Evolutionary conservation across 1,284 basidiomycete species (phyloP).

Genomic region (Ganoderma lingzhi): DNA sequence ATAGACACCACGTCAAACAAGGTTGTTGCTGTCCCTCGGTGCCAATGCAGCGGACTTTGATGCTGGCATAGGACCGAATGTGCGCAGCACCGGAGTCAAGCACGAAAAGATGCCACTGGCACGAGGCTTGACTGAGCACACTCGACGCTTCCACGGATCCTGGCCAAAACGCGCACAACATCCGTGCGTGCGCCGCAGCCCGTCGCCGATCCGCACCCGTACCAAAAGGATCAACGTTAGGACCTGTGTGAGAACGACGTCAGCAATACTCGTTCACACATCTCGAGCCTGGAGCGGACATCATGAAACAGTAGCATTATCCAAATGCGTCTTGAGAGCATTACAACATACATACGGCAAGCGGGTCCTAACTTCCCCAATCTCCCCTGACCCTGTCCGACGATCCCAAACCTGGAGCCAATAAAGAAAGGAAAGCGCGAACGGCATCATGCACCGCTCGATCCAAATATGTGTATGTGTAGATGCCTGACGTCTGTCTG

Average conservation of each 20-base stretch:
- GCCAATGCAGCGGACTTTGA: not conserved
- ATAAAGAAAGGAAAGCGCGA: conserved; percentile 3
- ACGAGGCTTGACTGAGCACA: not conserved
- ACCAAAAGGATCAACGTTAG: not conserved
- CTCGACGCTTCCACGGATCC: not conserved
- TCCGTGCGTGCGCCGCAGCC: not conserved
- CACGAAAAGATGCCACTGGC: not conserved
- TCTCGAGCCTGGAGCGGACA: not conserved
- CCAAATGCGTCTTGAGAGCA: not conserved
- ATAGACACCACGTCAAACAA: not conserved
- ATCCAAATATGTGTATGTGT: conserved; percentile 2
- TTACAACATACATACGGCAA: conserved; percentile 7
- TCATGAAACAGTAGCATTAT: not conserved
- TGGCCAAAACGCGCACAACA: not conserved
- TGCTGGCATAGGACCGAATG: not conserved
- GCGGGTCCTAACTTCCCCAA: not conserved
- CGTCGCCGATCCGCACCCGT: not conserved
- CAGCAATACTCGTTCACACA: not conserved
- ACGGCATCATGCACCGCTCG: not conserved
- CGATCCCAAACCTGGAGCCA: not conserved
- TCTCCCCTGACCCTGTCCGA: not conserved
- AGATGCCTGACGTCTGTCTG: not conserved
- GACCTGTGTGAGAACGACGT: not conserved
- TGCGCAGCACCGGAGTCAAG: not conserved
- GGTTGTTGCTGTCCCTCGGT: not conserved